Base-by-base conservation (phyloP, 2,329 filamentous ascomycete genomes). In the Cladosporium velox region DNA sequence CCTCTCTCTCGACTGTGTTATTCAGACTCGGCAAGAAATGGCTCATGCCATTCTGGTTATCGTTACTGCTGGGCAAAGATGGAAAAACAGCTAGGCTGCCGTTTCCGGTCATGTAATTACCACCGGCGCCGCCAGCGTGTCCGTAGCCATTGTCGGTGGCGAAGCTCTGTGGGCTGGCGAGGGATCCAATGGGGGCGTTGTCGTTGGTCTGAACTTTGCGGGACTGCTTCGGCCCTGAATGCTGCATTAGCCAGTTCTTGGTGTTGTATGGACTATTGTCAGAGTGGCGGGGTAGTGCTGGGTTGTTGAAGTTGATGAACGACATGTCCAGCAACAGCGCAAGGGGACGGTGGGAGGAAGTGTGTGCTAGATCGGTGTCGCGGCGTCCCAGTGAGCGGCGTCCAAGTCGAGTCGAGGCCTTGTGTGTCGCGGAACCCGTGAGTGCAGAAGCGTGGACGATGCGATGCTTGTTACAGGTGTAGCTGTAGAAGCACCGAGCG, bases 1-100 rank as follows among this genome's bases (percentile, higher is more conserved):
- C 81, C 72, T 82, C 81, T 30, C 93, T 90, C 61, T 89, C 85
- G 70, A 91, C 85, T 15, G 96, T 86, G 70, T 90, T 88, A 75
- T 93, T 91, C 75, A 93, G 83, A 35, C 87, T 86, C 77, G 96
- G 91, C 55, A 96, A 87, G 80, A 93, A 87, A 65, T 80, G 79
- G 11, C 84, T 83, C 70, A 87, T 84, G 30, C 86, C 85, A 18
- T 64, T 58, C 18, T 68, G 68, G 15, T 58, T 21, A 8, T 55
- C 24, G 70, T 68, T 24, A 64, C 66, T 59, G 68, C 70, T 11
- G 68, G 69, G 28, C 72, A 30, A n/a, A 24, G 24, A 6, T 21
- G 57, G 26, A 26, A 24, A 24, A 24, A 47, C 18, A 41, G 34
- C 38, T 4, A 41, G 24, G 34, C 32, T 24, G 18, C 34, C 21